Evolutionary conservation across 805 yeast species (phyloP).

Genomic region (Candida palmyrensis): DNA sequence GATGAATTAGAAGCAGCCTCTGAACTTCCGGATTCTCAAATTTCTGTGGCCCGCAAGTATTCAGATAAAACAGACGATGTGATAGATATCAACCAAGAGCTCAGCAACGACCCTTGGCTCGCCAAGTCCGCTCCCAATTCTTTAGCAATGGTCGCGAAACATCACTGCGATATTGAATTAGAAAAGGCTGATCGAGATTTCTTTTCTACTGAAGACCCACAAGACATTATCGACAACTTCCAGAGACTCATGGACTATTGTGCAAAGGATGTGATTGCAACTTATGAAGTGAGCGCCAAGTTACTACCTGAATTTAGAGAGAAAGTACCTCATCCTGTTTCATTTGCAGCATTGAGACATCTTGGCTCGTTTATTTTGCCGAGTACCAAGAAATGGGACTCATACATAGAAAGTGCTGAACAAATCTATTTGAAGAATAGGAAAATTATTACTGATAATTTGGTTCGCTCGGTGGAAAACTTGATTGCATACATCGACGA

Average conservation of each 20-base stretch:
- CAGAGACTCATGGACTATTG: constrained; percentile 70
- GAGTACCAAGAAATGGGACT: constrained; percentile 66
- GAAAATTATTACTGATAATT: constrained; percentile 49
- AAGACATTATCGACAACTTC: constrained; percentile 52
- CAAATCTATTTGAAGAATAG: constrained; percentile 54
- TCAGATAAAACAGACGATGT: no score
- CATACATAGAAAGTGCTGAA: constrained; percentile 70
- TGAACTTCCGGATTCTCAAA: neutral
- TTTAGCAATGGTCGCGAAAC: constrained; percentile 68
- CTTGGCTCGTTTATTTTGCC: constrained; percentile 76
- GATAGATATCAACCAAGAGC: constrained; percentile 24
- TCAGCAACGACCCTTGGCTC: constrained; percentile 80
- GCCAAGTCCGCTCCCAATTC: constrained; percentile 71
- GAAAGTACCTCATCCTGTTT: constrained; percentile 89
- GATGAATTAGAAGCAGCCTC: constrained; percentile 10
- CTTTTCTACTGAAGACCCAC: constrained; percentile 53
- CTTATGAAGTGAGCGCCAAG: constrained; percentile 62
- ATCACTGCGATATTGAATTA: constrained; percentile 67
- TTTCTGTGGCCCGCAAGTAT: no score
- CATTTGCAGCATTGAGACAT: constrained; percentile 79
- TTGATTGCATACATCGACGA: constrained; percentile 23
- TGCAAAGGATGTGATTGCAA: constrained; percentile 75
- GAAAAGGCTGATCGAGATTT: constrained; percentile 64
- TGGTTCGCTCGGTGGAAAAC: constrained; percentile 56
- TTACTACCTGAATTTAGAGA: constrained; percentile 64